These are phyloP conservation scores for Globisporangium alternatum DNA, from an alignment of 352 stramenopile genomes.

Conservation along the genomic window DNA sequence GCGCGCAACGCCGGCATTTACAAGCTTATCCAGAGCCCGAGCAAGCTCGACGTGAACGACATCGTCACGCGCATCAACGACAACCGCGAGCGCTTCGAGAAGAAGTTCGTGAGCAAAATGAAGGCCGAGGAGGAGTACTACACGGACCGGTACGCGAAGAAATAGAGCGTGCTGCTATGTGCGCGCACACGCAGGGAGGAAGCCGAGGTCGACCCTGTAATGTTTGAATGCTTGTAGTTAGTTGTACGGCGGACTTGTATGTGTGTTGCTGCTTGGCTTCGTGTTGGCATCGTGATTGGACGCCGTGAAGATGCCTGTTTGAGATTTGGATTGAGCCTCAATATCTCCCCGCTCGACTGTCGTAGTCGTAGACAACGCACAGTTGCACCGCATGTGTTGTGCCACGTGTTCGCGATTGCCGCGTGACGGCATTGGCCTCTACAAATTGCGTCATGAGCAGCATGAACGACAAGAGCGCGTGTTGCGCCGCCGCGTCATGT, in stretches of 20 bases:
- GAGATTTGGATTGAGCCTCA: not conserved
- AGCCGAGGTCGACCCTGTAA: slow-evolving; percentile 1
- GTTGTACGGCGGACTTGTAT: not conserved
- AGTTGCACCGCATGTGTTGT: not conserved
- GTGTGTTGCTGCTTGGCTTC: not conserved
- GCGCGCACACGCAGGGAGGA: not conserved
- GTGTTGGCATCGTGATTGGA: not conserved
- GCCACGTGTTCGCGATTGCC: not conserved
- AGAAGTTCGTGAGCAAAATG: slow-evolving; percentile 94
- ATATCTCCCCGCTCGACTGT: not conserved
- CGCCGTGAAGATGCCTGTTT: not conserved
- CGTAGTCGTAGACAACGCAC: not conserved
- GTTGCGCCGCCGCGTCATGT: slow-evolving; percentile 11
- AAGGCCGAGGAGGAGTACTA: slow-evolving; percentile 93
- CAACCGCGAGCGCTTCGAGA: slow-evolving; percentile 88
- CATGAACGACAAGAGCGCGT: not conserved
- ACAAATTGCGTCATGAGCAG: not conserved
- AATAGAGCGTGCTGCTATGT: slow-evolving; percentile 9
- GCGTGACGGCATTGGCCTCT: not conserved
- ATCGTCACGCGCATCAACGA: slow-evolving; percentile 89
- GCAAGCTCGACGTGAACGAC: slow-evolving; percentile 78
- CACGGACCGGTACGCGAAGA: slow-evolving; percentile 82
- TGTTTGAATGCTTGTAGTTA: slow-evolving; percentile 8
- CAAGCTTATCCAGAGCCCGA: slow-evolving; percentile 68
- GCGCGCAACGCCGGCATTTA: slow-evolving; percentile 84